A percentile compares a stretch with the other conserved stretches of the same genome.
Evolutionary conservation across 345 rosid genomes (phyloP).

Genomic region (Noccaea caerulescens): DNA sequence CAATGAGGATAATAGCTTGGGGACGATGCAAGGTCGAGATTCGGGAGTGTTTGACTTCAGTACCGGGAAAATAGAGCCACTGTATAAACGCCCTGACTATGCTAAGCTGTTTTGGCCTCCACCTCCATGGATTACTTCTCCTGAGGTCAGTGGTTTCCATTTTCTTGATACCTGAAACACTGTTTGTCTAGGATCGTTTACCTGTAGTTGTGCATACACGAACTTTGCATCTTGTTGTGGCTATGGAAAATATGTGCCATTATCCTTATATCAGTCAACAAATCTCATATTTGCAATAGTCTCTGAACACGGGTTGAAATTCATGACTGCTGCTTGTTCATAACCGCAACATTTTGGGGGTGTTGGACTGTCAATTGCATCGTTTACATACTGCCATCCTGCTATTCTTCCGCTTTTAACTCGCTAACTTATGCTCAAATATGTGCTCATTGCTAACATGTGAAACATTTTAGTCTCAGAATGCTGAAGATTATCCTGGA

Average conservation of each 20-base stretch:
- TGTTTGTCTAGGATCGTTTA: slow-evolving; percentile 5
- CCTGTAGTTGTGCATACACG: not conserved
- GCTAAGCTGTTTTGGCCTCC: slow-evolving; percentile 89
- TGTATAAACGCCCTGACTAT: slow-evolving; percentile 53
- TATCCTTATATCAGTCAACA: not conserved
- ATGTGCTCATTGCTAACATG: not conserved
- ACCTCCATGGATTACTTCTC: slow-evolving; percentile 64
- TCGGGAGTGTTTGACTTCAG: slow-evolving; percentile 72
- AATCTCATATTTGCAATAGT: not conserved
- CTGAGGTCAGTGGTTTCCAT: slow-evolving; percentile 54
- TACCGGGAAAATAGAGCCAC: slow-evolving; percentile 54
- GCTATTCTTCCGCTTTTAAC: not conserved
- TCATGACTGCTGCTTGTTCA: not conserved
- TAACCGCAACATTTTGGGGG: too few relatives aligned
- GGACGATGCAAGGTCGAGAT: slow-evolving; percentile 44
- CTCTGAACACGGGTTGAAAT: not conserved
- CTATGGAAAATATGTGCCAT: slow-evolving; percentile 1
- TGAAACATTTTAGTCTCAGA: slow-evolving; percentile 26
- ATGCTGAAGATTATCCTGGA: slow-evolving; percentile 27
- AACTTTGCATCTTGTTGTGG: slow-evolving; percentile 12
- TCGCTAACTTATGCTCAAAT: not conserved
- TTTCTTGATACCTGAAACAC: not conserved
- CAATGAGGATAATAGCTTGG: slow-evolving; percentile 46
- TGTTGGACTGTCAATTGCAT: slow-evolving; percentile 10
- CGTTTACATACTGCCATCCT: not conserved